Evolutionary conservation across 805 yeast species (phyloP), one percentile per base, ranked within the genome.

Genomic region (Yarrowia sp.): DNA sequence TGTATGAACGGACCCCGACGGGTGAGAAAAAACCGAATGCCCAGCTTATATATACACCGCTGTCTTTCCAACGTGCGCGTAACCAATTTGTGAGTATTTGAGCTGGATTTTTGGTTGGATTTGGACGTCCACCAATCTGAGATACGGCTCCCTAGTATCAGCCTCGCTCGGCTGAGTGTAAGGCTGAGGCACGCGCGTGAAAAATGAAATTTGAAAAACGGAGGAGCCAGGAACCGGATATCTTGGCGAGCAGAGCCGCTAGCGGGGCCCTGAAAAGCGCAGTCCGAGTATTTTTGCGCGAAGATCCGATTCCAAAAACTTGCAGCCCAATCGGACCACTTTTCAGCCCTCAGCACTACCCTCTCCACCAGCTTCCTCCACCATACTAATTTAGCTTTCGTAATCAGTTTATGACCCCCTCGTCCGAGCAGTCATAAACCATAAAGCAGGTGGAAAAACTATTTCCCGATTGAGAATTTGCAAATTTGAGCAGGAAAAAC

Each of bases 151-250:
- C 32, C 32, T 26, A 5, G 32, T 10, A 19, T 19, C 35, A 26
- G 52, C 52, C 35, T 7, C n/a, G 36, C 15, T 14, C 35, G 52
- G 52, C 52, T 48, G 56, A 50, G 12, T 9, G 56, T 16, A 35
- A 50, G 56, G 56, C 56, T 50, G 55, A 49, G 50, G 50, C 56
- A 52, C 58, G 58, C 58, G 58, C 58, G 43, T 52, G 58, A 52
- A 52, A 52, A 52, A 52, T 36, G 58, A 52, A 16, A 49, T 49
- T 32, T 15, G 46, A 9, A 26, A 35, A n/a, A 19, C 9, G 22
- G 32, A 26, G 32, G 32, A 26, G 32, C 4, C 32, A 26, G 32
- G 32, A 26, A 26, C 32, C 32, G 32, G 32, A 3, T 26, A 26
- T 26, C 32, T 26, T 26, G 32, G 32, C 32, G 32, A 26, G 32